Evolutionary conservation across 2,329 filamentous ascomycete species (phyloP).

Genomic region (Elsinoe australis): DNA sequence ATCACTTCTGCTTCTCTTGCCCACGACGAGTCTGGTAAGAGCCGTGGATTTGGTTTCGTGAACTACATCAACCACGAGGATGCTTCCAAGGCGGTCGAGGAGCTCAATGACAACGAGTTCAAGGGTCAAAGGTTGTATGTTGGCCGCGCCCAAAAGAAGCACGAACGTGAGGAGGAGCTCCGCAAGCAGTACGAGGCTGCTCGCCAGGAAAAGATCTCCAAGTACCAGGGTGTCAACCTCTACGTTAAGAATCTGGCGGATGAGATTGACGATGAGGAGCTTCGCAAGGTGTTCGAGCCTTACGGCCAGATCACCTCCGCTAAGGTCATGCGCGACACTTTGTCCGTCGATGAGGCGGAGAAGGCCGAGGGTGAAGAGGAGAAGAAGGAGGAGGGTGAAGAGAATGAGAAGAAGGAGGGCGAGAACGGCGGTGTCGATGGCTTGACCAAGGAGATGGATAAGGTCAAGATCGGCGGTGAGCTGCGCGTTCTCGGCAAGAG

Average conservation of each 20-base stretch:
- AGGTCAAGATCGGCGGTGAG: conserved; percentile 49
- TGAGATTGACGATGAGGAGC: conserved; percentile 94
- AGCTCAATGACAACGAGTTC: conserved; percentile 86
- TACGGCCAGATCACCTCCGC: conserved; percentile 96
- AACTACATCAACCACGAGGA: conserved; percentile 90
- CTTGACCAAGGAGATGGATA: conserved; percentile 45
- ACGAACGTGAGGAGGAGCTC: conserved; percentile 98
- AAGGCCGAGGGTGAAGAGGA: conserved; percentile 46
- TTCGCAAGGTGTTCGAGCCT: conserved; percentile 83
- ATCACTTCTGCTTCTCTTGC: conserved; percentile 94
- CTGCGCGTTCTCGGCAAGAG: conserved; percentile 81
- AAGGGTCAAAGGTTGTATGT: conserved; percentile 94
- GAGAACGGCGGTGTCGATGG: conserved; percentile 47
- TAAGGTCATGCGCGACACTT: conserved; percentile 94
- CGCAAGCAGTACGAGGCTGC: conserved; percentile 98
- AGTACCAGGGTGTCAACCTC: conserved; percentile 98
- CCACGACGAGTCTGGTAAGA: conserved; percentile 93
- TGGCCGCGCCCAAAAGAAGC: conserved; percentile 98
- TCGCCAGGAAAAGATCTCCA: conserved; percentile 94
- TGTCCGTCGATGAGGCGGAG: conserved; percentile 36
- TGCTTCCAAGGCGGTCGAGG: conserved; percentile 77
- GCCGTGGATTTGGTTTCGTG: conserved; percentile 86
- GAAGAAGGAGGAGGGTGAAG: conserved; percentile 48
- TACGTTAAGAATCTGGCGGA: conserved; percentile 99
- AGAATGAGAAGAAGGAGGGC: conserved; percentile 48